A percentile compares a stretch with the other conserved stretches of the same genome.
Evolutionary conservation across 73 alveolate genomes (phyloP).

Genomic region (Urostyla sp.): DNA sequence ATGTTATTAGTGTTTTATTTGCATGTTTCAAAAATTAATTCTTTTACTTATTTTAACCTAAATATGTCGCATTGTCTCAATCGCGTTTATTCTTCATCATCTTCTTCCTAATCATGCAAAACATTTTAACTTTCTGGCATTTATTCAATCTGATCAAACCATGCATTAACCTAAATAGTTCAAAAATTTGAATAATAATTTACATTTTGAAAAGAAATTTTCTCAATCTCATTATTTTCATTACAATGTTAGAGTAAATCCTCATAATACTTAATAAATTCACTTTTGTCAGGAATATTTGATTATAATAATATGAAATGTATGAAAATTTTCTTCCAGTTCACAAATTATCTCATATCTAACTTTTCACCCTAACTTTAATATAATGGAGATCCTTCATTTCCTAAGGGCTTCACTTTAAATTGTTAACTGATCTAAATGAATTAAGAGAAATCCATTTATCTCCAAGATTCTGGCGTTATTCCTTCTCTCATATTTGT

Average conservation of each 20-base stretch:
- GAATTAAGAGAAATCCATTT: neutral
- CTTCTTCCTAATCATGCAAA: neutral
- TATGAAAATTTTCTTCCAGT: conserved; percentile 26
- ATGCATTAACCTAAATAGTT: neutral
- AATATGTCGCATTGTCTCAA: neutral
- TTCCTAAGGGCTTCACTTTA: neutral
- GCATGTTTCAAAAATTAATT: no score
- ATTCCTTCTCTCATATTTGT: neutral
- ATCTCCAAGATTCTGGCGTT: conserved; percentile 20
- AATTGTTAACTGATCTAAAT: neutral
- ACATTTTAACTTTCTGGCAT: neutral
- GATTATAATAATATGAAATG: neutral
- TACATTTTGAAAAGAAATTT: neutral
- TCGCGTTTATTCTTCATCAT: conserved; percentile 1
- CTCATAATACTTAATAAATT: neutral
- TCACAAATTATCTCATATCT: conserved; percentile 4
- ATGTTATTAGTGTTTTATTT: no score
- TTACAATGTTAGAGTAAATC: neutral
- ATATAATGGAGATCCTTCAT: neutral
- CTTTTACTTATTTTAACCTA: no score
- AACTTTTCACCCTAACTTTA: neutral
- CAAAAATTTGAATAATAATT: neutral
- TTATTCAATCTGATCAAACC: neutral
- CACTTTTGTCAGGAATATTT: neutral
- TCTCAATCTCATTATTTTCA: neutral